Evolutionary conservation across 345 rosid genomes (phyloP).

Genomic region (Litchi chinensis): DNA sequence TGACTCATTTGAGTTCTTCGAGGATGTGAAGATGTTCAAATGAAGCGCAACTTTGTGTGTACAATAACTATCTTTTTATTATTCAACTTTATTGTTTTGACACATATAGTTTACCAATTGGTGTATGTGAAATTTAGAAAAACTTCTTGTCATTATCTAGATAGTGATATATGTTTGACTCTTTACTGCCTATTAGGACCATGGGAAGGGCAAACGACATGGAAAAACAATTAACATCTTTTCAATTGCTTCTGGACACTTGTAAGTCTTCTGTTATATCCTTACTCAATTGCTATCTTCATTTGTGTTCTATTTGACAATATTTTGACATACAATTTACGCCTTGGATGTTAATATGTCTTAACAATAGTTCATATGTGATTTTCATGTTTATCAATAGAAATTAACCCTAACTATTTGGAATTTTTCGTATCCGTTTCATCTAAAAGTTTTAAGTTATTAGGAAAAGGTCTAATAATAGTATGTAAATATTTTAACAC

Average conservation of each 20-base stretch:
- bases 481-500: too few species aligned
- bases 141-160: constrained; percentile 6
- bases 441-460: not conserved
- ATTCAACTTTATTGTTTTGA: not conserved
- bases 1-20: not conserved
- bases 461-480: not conserved
- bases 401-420: not conserved
- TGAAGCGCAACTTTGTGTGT: too few species aligned
- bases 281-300: constrained; percentile 13
- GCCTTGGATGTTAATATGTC: not conserved
- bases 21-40: not conserved
- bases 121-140: not conserved
- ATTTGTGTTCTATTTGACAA: not conserved
- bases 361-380: not conserved
- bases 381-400: not conserved
- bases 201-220: constrained; percentile 63
- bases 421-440: not conserved
- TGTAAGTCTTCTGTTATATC: constrained; percentile 59
- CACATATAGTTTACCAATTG: not conserved
- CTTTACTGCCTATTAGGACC: constrained; percentile 50
- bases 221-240: constrained; percentile 89
- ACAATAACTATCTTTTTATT: not conserved
- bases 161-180: constrained; percentile 16
- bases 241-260: constrained; percentile 97
- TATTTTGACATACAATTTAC: not conserved